Percentiles rank a stretch among this genome's conserved stretches.
Evolutionary conservation across 1,139 yeast genomes (phyloP).

Genomic region (Diutina neorugosa): DNA sequence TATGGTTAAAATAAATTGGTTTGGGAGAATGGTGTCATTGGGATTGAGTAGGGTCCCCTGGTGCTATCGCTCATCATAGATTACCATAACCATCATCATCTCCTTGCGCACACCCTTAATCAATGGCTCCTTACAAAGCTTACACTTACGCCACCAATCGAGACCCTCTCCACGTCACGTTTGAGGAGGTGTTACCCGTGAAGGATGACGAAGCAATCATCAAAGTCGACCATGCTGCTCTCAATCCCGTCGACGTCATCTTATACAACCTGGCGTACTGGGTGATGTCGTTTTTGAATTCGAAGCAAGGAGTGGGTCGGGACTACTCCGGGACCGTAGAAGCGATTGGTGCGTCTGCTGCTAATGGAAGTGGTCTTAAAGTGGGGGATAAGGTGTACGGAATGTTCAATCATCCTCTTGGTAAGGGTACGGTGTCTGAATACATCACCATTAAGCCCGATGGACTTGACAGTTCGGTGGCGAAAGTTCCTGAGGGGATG

Average conservation of each 20-base stretch:
- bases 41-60: too few species aligned
- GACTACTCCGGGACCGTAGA: conserved; percentile 60
- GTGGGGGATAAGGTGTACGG: conserved; percentile 64
- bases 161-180: not conserved
- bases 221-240: conserved; percentile 43
- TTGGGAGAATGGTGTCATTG: too few species aligned
- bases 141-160: not conserved
- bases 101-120: not conserved
- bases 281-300: conserved; percentile 3
- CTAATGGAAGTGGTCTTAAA: conserved; percentile 18
- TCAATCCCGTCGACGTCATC: conserved; percentile 60
- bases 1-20: too few species aligned
- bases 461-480: not conserved
- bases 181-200: not conserved
- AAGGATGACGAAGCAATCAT: conserved; percentile 37
- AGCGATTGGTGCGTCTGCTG: conserved; percentile 39
- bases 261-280: conserved; percentile 19
- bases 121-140: not conserved
- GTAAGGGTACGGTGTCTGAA: conserved; percentile 40
- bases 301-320: conserved; percentile 47
- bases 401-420: conserved; percentile 25
- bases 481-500: not conserved
- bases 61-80: too few species aligned
- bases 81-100: too few species aligned
- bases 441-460: conserved; percentile 26